Evolutionary conservation across 768 basidiomycete species (phyloP), one percentile per base, ranked within the genome.

Genomic region (Gautieria morchelliformis): DNA sequence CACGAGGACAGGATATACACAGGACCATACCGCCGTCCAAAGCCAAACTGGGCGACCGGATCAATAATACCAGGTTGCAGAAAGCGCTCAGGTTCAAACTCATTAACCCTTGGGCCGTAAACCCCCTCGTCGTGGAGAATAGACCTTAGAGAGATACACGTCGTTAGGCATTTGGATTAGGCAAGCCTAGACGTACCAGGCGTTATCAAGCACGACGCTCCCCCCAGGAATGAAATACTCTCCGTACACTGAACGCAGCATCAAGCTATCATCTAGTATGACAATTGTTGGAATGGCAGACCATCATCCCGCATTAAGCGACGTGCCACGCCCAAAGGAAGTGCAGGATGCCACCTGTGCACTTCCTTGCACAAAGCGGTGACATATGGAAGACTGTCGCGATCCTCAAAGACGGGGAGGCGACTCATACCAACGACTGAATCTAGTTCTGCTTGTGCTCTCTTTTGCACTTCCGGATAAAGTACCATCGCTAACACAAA

Each of bases 11-110:
- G 20, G n/a, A 22, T 3, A 44, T 44, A n/a, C 8, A n/a, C 4
- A n/a, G 12, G 9, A 4, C 20, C 42, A 44, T 37, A 62, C 52
- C 72, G 62, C 52, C 74, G 64, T 2, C 74, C 74, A 33, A 70
- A 72, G 8, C 74, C 74, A 53, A 66, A 75, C 8, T 65, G 68
- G 47, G 73, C 72, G 9, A 62, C 50, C 22, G 67, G 69, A 35
- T 65, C 60, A 17, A 63, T 46, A 5, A 65, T 64, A 1, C 62
- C 61, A 24, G 56, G 59, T 14, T 44, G 17, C 15, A 72, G 56
- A 59, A 70, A 74, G 11, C 73, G 67, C 12, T 72, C 73, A 0
- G 74, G 74, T 8, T 58, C 61, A 58, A 74, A 75, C 30, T 47
- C 56, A 46, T 70, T 65, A 5, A 73, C 70, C 15, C 70, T 52